Evolutionary conservation across 257 asterid species (phyloP), one percentile per base, ranked within the genome.

Genomic region (Solanum neorickii): DNA sequence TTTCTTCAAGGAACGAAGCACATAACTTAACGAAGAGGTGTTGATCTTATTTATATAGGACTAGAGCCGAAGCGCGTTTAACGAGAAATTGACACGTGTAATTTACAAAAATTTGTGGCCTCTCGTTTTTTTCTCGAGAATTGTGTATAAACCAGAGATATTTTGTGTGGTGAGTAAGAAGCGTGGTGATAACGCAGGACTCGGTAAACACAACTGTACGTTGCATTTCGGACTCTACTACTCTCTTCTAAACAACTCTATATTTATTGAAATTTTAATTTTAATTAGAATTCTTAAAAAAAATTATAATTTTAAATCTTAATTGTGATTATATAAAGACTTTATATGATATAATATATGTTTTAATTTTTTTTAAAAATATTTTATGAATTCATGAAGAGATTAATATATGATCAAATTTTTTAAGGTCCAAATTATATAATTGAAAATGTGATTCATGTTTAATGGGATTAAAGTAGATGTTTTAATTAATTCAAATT

Each of bases 321-420:
- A 44, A 44, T 44, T 4, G 12, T 2, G 5, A 3, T 44, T 44
- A 44, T 44, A 0, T 44, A 44, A 12, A 44, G 5, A 44, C 15
- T 12, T 44, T 1, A 1, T 3, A 12, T 12, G 3, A 44, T 1
- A 1, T 16, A 52, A 2, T 6, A 52, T 7, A 52, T 6, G 0
- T 6, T 52, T 0, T 52, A 7, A 29, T 27, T 27, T 27, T 27
- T 27, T 27, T 27, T 2, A 2, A 29, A 29, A 29, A 29, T 29
- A 29, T 29, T 14, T 44, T 5, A 12, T 0, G 4, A 44, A 44
- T 0, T 44, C 5, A 10, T 44, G 11, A 11, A 44, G 15, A 44
- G 49, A 44, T 44, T 0, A 44, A 44, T 3, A 12, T 44, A 44
- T 44, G 2, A 12, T 12, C 0, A 0, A 12, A 44, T 44, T 44